A percentile compares a stretch with the other conserved stretches of the same genome.
Conservation (phyloP, 1,284 basidiomycete genomes). For the Polyporus tsugae region DNA sequence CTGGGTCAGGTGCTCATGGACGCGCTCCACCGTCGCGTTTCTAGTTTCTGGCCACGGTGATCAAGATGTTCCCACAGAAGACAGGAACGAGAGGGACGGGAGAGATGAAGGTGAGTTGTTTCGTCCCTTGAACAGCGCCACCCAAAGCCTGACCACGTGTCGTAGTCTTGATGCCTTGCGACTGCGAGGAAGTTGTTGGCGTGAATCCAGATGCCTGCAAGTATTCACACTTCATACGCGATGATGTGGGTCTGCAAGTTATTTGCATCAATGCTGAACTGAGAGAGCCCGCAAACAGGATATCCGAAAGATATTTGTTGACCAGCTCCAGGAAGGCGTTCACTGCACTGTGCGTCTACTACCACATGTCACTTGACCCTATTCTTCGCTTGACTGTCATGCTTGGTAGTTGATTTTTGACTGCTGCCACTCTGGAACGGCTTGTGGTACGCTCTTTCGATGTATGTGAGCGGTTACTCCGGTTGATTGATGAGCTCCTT, state of each 20-base stretch:
- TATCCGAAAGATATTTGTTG: background rate
- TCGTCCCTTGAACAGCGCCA: background rate
- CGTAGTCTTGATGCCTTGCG: background rate
- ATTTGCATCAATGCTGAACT: background rate
- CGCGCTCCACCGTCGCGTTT: no score
- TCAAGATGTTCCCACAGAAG: conserved; percentile 21
- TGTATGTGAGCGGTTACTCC: background rate
- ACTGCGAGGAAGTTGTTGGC: background rate
- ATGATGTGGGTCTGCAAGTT: background rate
- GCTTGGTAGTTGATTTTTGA: background rate
- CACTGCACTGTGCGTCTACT: background rate
- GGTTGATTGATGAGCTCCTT: background rate
- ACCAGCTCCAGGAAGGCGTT: background rate
- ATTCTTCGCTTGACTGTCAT: background rate
- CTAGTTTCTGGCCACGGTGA: conserved; percentile 38
- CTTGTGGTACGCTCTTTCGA: background rate
- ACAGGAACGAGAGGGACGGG: conserved; percentile 32
- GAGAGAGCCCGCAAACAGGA: background rate
- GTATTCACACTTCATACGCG: background rate
- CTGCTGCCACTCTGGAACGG: conserved; percentile 1
- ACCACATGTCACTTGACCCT: background rate
- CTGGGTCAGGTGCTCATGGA: background rate
- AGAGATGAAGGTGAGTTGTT: conserved; percentile 34
- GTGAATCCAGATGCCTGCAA: background rate
- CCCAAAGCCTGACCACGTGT: background rate